Conservation (phyloP, 2,329 filamentous ascomycete species). For the Akanthomyces lecanii region DNA sequence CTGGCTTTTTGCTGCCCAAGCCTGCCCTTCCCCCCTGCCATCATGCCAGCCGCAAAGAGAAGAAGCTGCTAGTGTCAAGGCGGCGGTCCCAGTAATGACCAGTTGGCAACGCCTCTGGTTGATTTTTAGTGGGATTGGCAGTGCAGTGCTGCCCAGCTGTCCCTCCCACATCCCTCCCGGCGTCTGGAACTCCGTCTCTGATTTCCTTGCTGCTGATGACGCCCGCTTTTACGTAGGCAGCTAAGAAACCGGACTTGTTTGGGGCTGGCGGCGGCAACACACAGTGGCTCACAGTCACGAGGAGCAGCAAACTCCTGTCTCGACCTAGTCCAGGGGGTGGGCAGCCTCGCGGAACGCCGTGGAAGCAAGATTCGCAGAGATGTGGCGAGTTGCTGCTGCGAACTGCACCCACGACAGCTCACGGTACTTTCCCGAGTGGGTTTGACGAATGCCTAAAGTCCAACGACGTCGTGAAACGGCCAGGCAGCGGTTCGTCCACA, state of each 20-base stretch:
- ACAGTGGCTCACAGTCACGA: not conserved
- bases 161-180: not conserved
- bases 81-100: constrained; percentile 1
- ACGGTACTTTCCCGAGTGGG: too few relatives aligned
- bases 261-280: too few relatives aligned
- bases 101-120: not conserved
- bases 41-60: not conserved
- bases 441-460: too few relatives aligned
- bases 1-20: constrained; percentile 6
- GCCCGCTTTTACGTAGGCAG: not conserved
- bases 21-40: not conserved
- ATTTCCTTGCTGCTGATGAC: constrained; percentile 12
- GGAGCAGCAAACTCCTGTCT: too few relatives aligned
- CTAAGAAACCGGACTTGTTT: too few relatives aligned
- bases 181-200: constrained; percentile 13
- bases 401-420: not conserved
- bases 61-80: constrained; percentile 1
- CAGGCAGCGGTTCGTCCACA: not conserved
- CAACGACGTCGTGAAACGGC: not conserved
- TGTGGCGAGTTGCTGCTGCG: not conserved
- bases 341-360: not conserved
- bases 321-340: not conserved
- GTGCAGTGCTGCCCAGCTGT: constrained; percentile 5
- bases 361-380: not conserved
- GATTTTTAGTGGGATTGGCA: constrained; percentile 4